These are phyloP conservation scores for Yamadazyma oceani DNA, from an alignment of 1,139 yeast species.

Conservation along the genomic window DNA sequence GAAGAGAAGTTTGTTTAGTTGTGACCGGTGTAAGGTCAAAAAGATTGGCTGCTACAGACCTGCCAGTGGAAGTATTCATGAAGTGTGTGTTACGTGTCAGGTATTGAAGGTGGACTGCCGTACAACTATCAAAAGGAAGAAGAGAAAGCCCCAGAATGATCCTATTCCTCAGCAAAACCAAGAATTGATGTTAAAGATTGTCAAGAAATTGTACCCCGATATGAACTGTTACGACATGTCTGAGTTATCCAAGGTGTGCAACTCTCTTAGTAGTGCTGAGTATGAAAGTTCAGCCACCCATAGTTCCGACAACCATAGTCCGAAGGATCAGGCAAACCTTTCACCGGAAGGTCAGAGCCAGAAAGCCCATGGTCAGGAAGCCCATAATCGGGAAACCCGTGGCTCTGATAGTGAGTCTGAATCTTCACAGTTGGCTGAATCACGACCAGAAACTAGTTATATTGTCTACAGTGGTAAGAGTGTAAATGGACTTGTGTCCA, in stretches of 20 bases:
- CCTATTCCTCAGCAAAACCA: neutral
- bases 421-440: neutral
- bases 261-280: neutral
- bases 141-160: conserved; percentile 2
- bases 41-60: conserved; percentile 6
- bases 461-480: conserved; percentile 14
- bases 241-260: neutral
- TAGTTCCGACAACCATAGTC: no score
- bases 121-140: conserved; percentile 13
- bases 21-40: conserved; percentile 7
- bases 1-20: conserved; percentile 5
- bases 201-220: conserved; percentile 2
- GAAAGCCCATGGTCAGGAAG: no score
- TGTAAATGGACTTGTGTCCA: conserved; percentile 10
- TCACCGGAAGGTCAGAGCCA: no score
- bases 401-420: conserved; percentile 3
- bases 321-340: no score
- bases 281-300: no score
- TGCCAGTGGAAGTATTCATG: conserved; percentile 1
- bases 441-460: neutral
- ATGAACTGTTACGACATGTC: neutral
- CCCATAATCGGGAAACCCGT: no score
- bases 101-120: conserved; percentile 8
- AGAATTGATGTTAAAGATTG: conserved; percentile 1
- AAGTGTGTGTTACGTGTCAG: conserved; percentile 11